Base-by-base conservation (phyloP, 352 stramenopile genomes). In the Phytophthora boehmeriae region DNA sequence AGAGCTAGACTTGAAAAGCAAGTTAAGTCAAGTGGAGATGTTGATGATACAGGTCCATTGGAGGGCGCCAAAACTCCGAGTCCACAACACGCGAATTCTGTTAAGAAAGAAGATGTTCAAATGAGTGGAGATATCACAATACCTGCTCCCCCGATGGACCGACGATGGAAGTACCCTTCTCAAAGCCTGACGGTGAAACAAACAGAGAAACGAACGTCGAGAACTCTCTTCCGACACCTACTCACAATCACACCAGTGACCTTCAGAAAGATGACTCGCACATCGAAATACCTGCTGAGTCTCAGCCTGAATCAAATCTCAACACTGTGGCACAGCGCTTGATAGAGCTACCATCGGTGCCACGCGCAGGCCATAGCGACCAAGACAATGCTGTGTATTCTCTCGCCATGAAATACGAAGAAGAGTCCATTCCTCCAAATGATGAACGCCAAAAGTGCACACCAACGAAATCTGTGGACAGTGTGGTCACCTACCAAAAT, bases 381-480 rank as follows among this genome's bases (percentile, higher is more conserved):
- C 34, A 13, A 41, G 34, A 41, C 25, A 30, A 6, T 30, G 25
- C 6, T 30, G 25, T 8, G 3, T 3, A 30, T 30, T 6, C 25
- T 30, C 25, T 30, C 25, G 25, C 3, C 25, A 6, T 30, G 25
- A 6, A 6, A 6, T 6, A 30, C 6, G 6, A 30, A 30, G 25
- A 30, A 30, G 6, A 41, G 2, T 39, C 14, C 14, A 2, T 39
- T 39, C 14, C 34, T 17, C 34, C 34, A 4, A 9, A 4, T 4
- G 8, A 39, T 39, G 34, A 39, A 39, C 34, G 2, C 5, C 34
- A n/a, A 39, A 39, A 28, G 6, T 42, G 22, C 8, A 23, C 27
- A 50, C 36, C 47, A 13, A 38, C 44, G 42, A 16, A 48, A 41
- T 51, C 47, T 17, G 16, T 20, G n/a, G 20, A 38, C 19, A 54